Evolutionary conservation across 2,329 filamentous ascomycete genomes (phyloP), one percentile per base, ranked within the genome.

Genomic region (Nigrospora osmanthi): DNA sequence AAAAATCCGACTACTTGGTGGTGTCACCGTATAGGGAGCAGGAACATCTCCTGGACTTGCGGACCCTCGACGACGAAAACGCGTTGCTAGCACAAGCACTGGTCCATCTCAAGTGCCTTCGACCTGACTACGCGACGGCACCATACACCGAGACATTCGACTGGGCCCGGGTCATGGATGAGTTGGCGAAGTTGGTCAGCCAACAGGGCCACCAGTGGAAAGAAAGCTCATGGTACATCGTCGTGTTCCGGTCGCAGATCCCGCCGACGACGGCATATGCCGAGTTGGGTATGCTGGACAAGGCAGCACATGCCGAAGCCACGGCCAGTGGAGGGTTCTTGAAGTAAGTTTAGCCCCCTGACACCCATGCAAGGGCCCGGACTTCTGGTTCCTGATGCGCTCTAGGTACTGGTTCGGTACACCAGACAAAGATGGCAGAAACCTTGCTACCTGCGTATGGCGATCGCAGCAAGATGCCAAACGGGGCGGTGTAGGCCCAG

Each of bases 331-430:
- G 89, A 6, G 89, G 89, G 0, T 77, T 96, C 58, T 67, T 95
- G 58, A 95, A 95, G 78, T 81, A 66, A 59, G 72, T 63, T 19
- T 23, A 46, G 23, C 31, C 23, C 36, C 12, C 23, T 23, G 36
- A 50, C 53, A 14, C 52, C 47, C 48, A 42, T 47, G 37, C 17
- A 28, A 35, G 32, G 16, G 16, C 15, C 33, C n/a, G 35, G 35
- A 17, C 11, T 15, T 30, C 14, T 9, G 50, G 43, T 45, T 41
- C 54, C 52, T 58, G 38, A 58, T 53, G 47, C 35, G 31, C 15
- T 38, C 39, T 51, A 83, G 80, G 64, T 95, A 96, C 65, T 95
- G 90, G 89, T 95, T 94, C 63, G 88, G 89, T 2, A 72, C 69
- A 32, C 83, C 85, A 16, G 81, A 94, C 66, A 68, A 63, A 37